phyloP scores from a whole-genome alignment of 805 yeast genomes.

The Spencermartinsiella europaea region DNA sequence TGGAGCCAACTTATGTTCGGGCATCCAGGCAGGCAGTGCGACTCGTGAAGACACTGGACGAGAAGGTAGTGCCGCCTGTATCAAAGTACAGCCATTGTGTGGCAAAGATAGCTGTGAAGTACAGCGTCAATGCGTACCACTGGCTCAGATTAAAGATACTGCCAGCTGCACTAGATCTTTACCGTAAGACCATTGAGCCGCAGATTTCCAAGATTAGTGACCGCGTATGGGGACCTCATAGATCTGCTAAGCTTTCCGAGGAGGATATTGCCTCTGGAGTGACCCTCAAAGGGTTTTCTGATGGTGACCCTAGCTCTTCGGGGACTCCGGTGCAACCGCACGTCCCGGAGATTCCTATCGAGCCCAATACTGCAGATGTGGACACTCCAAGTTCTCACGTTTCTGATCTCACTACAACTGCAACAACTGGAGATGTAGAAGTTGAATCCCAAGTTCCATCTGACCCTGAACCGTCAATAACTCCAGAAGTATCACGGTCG shows the following conservation, averaged over 20 bases:
- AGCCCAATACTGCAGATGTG: background rate
- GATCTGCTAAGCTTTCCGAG: background rate
- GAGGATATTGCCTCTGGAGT: background rate
- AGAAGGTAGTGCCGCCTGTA: constrained; percentile 15
- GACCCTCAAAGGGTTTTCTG: no score
- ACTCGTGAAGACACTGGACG: background rate
- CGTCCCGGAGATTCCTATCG: background rate
- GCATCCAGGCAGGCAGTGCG: constrained; percentile 11
- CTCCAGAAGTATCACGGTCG: background rate
- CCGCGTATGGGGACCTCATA: constrained; percentile 10
- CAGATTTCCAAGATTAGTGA: constrained; percentile 23
- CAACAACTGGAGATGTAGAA: background rate
- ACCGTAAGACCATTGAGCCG: constrained; percentile 23
- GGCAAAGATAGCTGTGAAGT: background rate
- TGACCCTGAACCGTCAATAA: background rate
- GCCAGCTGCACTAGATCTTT: constrained; percentile 17
- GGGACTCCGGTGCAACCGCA: background rate
- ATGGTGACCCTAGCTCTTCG: background rate
- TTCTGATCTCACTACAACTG: background rate
- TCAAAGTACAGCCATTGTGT: background rate
- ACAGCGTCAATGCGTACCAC: background rate
- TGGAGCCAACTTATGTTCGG: constrained; percentile 13
- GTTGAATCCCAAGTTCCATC: background rate
- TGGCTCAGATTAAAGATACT: constrained; percentile 14
- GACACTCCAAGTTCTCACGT: background rate